A percentile compares a stretch with the other conserved stretches of the same genome.
phyloP scores from a whole-genome alignment of 805 yeast genomes.

The Metschnikowia lochheadii region DNA sequence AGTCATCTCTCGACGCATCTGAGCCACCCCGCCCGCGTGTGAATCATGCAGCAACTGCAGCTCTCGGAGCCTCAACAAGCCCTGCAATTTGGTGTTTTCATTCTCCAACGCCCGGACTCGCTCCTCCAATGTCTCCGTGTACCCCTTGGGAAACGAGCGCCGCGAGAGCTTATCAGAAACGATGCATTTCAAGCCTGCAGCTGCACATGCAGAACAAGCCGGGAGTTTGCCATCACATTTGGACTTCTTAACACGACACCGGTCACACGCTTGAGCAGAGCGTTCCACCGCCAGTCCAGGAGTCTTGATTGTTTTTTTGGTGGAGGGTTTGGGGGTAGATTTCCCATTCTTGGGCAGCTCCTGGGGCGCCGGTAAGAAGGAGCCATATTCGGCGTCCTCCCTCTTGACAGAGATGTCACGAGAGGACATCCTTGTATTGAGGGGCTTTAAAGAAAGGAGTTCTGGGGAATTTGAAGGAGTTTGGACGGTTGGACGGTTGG shows the following conservation, averaged over 20 bases:
- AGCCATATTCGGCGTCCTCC: neutral
- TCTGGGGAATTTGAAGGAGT: too few species aligned
- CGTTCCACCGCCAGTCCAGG: conserved; percentile 65
- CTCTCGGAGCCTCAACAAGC: conserved; percentile 59
- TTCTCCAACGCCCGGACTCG: conserved; percentile 81
- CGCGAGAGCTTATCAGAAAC: conserved; percentile 84
- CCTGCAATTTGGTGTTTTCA: conserved; percentile 67
- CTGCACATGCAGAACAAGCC: conserved; percentile 71
- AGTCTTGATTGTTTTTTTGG: conserved; percentile 50
- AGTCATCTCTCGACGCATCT: conserved; percentile 2
- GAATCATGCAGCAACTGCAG: conserved; percentile 41
- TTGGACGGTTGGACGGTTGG: too few species aligned
- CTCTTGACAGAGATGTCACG: neutral
- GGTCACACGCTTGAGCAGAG: conserved; percentile 87
- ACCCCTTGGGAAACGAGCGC: conserved; percentile 86
- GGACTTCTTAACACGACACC: conserved; percentile 79
- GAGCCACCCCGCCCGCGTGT: neutral
- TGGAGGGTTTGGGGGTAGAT: neutral
- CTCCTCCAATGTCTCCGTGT: conserved; percentile 86
- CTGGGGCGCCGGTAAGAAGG: neutral
- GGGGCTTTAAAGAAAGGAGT: too few species aligned
- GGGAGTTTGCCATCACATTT: conserved; percentile 75
- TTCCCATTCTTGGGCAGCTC: neutral
- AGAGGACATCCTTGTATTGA: neutral
- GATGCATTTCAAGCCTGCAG: conserved; percentile 83